A percentile compares a stretch with the other conserved stretches of the same genome.
Conservation (phyloP, 257 asterid species). For the Nicotiana attenuata region DNA sequence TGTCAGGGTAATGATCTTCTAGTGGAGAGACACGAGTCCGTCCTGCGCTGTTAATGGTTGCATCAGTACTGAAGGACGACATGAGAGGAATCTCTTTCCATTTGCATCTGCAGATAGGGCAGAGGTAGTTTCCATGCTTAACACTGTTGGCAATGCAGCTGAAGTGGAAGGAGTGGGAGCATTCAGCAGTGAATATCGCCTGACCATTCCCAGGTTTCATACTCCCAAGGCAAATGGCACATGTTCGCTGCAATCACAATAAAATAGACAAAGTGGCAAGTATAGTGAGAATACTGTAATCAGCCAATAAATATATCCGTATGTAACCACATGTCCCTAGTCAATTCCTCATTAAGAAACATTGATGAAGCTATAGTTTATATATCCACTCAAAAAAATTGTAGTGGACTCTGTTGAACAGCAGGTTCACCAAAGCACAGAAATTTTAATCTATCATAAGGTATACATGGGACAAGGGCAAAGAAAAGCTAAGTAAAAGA, state of each 20-base stretch:
- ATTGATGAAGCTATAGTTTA: background rate
- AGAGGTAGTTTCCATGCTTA: conserved; percentile 27
- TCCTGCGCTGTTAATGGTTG: background rate
- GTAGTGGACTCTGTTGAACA: background rate
- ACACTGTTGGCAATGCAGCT: conserved; percentile 32
- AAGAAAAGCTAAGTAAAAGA: background rate
- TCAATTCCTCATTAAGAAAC: background rate
- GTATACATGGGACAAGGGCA: background rate
- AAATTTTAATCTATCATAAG: background rate
- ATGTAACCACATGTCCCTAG: background rate
- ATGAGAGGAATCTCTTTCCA: conserved; percentile 35
- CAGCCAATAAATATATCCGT: background rate
- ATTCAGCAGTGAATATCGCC: conserved; percentile 39
- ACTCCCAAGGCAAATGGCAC: conserved; percentile 34
- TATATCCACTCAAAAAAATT: background rate
- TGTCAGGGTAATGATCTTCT: conserved; percentile 7
- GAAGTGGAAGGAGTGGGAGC: conserved; percentile 35
- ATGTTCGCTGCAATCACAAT: conserved; percentile 19
- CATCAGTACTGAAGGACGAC: conserved; percentile 5
- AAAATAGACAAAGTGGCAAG: background rate
- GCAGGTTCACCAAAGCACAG: background rate
- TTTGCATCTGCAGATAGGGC: conserved; percentile 32
- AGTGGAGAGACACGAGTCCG: conserved; percentile 22
- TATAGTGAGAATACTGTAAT: background rate
- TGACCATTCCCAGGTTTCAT: conserved; percentile 26